phyloP scores from a whole-genome alignment of 2,329 filamentous ascomycete species.

The Fusarium gaditjirri region DNA sequence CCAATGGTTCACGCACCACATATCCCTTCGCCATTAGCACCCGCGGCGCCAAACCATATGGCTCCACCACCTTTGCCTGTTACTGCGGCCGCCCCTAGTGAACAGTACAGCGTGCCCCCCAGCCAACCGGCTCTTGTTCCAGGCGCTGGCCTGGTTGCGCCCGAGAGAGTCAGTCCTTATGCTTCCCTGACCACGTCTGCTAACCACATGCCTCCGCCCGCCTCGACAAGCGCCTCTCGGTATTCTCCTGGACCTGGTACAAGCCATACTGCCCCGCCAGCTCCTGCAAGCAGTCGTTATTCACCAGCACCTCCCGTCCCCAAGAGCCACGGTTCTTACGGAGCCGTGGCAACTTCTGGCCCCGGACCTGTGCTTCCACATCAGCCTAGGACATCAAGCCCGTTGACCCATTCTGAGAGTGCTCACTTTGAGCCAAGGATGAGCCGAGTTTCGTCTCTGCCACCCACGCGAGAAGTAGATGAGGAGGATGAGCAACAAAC shows the following conservation, averaged over 20 bases:
- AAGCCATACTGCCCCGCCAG: slow-evolving; percentile 49
- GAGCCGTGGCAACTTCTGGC: slow-evolving; percentile 48
- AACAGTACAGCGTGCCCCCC: slow-evolving; percentile 15
- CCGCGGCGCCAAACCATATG: slow-evolving; percentile 35
- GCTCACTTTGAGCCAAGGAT: slow-evolving; percentile 66
- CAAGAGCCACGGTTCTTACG: slow-evolving; percentile 57
- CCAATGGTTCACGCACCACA: slow-evolving; percentile 40
- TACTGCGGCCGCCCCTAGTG: slow-evolving; percentile 14
- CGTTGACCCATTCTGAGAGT: slow-evolving; percentile 72
- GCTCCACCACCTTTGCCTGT: slow-evolving; percentile 30
- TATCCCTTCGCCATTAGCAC: slow-evolving; percentile 43
- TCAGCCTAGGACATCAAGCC: slow-evolving; percentile 73
- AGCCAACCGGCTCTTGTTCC: slow-evolving; percentile 21
- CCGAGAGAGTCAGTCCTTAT: slow-evolving; percentile 65
- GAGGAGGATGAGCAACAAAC: slow-evolving; percentile 61
- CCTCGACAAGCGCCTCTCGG: slow-evolving; percentile 54
- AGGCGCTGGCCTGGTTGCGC: slow-evolving; percentile 60
- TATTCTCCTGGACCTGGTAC: slow-evolving; percentile 69
- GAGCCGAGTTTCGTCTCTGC: slow-evolving; percentile 66
- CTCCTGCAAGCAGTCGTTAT: slow-evolving; percentile 62
- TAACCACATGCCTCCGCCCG: slow-evolving; percentile 46
- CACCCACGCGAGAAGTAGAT: slow-evolving; percentile 70
- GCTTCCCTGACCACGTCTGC: slow-evolving; percentile 55
- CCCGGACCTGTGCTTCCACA: slow-evolving; percentile 64
- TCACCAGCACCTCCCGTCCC: slow-evolving; percentile 57